Evolutionary conservation across 345 rosid genomes (phyloP).

Genomic region (Salix suchowensis): DNA sequence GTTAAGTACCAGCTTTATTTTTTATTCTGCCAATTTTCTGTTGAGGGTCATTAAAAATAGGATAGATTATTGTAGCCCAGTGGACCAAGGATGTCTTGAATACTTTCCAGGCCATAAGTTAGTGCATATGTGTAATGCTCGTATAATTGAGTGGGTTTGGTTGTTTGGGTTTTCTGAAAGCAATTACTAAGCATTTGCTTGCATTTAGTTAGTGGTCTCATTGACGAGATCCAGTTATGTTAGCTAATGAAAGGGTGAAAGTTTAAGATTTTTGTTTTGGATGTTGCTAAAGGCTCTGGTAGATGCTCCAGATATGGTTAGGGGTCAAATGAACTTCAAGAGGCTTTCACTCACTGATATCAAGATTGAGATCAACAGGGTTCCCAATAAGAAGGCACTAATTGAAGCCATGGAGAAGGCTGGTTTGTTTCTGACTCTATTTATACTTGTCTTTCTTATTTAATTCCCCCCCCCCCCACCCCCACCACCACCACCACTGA

Average conservation of each 20-base stretch:
- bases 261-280: not conserved
- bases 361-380: conserved; percentile 26
- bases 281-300: conserved; percentile 17
- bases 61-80: too few species aligned
- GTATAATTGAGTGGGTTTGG: not conserved
- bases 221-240: not conserved
- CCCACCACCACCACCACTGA: not conserved
- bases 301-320: conserved; percentile 29
- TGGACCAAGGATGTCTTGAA: not conserved
- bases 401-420: conserved; percentile 23
- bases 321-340: conserved; percentile 27
- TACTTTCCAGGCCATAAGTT: not conserved
- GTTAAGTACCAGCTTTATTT: not conserved
- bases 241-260: not conserved
- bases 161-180: not conserved
- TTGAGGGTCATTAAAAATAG: too few species aligned
- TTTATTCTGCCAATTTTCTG: too few species aligned
- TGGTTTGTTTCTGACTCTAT: conserved; percentile 1
- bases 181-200: not conserved
- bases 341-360: conserved; percentile 22
- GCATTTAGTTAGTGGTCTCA: not conserved
- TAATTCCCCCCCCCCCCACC: not conserved
- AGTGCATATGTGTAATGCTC: not conserved
- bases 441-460: not conserved
- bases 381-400: conserved; percentile 17